Evolutionary conservation across 257 asterid genomes (phyloP).

Genomic region (Solanum paucissectum): DNA sequence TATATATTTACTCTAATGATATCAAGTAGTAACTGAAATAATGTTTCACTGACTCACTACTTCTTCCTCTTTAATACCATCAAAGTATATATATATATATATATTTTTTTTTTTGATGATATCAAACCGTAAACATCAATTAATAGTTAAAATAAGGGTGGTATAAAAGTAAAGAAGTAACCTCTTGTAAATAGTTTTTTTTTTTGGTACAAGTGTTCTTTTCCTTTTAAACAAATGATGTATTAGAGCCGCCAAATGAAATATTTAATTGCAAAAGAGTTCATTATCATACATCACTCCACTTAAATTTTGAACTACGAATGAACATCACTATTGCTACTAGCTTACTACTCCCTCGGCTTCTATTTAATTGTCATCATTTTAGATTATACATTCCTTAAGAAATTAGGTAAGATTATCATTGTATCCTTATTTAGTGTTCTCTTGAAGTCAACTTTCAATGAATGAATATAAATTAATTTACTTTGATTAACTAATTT

Average conservation of each 20-base stretch:
- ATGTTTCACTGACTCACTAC: neutral
- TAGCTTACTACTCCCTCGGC: neutral
- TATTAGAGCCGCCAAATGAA: neutral
- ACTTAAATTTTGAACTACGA: neutral
- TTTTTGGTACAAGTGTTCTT: neutral
- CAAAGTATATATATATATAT: neutral
- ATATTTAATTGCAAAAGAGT: neutral
- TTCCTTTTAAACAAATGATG: neutral
- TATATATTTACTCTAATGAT: neutral
- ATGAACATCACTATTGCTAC: neutral
- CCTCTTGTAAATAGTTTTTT: no score
- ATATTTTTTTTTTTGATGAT: no score
- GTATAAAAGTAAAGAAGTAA: neutral
- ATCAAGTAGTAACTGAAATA: neutral
- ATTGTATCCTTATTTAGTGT: no score
- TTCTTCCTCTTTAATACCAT: neutral
- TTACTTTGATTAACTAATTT: no score
- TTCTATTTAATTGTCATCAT: no score
- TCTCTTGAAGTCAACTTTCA: no score
- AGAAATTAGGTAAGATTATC: no score
- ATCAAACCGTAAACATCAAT: no score
- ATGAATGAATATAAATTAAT: no score
- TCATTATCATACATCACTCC: neutral
- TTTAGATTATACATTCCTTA: neutral
- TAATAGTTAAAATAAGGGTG: neutral